phyloP scores from a whole-genome alignment of 768 basidiomycete genomes.

The Xanthoconium stramineum region DNA sequence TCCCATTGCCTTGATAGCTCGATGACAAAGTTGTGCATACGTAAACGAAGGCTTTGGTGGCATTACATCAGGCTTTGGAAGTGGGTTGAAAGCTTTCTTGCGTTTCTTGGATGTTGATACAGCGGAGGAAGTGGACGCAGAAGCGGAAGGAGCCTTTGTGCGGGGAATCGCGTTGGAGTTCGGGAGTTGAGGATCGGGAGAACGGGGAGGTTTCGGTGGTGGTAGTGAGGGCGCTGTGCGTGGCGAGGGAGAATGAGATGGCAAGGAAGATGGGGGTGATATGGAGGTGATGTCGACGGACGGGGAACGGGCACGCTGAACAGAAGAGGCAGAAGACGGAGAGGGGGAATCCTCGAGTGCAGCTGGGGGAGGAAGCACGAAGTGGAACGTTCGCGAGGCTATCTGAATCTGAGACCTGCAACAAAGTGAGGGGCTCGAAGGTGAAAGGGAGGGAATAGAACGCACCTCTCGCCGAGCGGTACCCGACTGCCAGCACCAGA shows the following conservation, averaged over 20 bases:
- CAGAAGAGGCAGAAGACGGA: conserved; percentile 71
- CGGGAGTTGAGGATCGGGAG: conserved; percentile 52
- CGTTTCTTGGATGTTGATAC: conserved; percentile 56
- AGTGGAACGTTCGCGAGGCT: conserved; percentile 94
- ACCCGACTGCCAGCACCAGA: conserved; percentile 83
- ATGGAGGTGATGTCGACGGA: conserved; percentile 81
- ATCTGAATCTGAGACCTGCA: conserved; percentile 92
- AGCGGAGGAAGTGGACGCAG: conserved; percentile 21
- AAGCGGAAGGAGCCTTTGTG: conserved; percentile 29
- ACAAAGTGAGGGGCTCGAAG: conserved; percentile 14
- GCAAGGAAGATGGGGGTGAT: conserved; percentile 78
- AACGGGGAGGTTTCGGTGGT: conserved; percentile 45
- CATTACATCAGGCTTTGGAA: conserved; percentile 68
- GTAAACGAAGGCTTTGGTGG: conserved; percentile 88
- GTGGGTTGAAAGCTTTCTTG: conserved; percentile 51
- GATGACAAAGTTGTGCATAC: conserved; percentile 89
- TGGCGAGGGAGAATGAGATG: conserved; percentile 71
- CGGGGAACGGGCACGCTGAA: conserved; percentile 67
- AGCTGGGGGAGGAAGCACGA: conserved; percentile 87
- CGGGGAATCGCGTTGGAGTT: conserved; percentile 61
- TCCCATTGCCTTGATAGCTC: conserved; percentile 76
- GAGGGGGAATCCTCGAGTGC: conserved; percentile 79
- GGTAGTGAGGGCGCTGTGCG: conserved; percentile 40
- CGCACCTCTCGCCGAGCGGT: conserved; percentile 80
- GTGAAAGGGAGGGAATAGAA: background rate